These are phyloP conservation scores for Inonotus obliquus DNA, from an alignment of 1,284 basidiomycete genomes.

Conservation along the genomic window DNA sequence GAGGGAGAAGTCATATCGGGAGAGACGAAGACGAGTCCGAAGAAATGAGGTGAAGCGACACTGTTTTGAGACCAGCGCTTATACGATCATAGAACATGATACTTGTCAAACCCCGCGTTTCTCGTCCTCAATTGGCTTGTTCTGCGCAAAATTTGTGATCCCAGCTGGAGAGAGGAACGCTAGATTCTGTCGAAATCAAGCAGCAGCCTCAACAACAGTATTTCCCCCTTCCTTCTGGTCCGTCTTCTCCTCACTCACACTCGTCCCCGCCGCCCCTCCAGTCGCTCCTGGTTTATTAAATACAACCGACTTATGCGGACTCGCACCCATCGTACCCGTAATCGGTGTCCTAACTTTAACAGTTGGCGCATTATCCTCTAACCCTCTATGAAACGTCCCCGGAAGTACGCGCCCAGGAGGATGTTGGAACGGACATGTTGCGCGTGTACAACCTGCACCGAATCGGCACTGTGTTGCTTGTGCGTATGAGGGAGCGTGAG, in stretches of 20 bases:
- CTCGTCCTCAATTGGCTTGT: too few relatives aligned
- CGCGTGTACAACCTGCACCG: constrained; percentile 72
- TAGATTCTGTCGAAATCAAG: constrained; percentile 1
- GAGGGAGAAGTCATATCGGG: too few relatives aligned
- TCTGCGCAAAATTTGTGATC: neutral
- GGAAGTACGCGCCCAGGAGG: constrained; percentile 76
- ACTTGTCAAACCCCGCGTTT: too few relatives aligned
- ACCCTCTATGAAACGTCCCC: constrained; percentile 68
- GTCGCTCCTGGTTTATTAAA: constrained; percentile 45
- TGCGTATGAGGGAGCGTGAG: constrained; percentile 24
- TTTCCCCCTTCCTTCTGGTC: constrained; percentile 54
- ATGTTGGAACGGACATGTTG: constrained; percentile 72
- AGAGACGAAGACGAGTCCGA: too few relatives aligned
- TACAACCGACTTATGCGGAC: constrained; percentile 60
- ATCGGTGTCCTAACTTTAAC: constrained; percentile 58
- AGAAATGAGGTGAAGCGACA: too few relatives aligned
- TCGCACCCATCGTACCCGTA: constrained; percentile 55
- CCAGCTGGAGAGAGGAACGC: neutral
- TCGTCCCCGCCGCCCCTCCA: constrained; percentile 32
- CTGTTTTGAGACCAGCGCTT: too few relatives aligned
- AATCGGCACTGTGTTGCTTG: constrained; percentile 55
- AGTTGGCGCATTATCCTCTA: constrained; percentile 53
- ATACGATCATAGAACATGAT: too few relatives aligned
- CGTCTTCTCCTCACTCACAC: constrained; percentile 53
- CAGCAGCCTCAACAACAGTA: constrained; percentile 17